phyloP scores from a whole-genome alignment of 164 flowering plant species.

The Dillenia turbinata region DNA sequence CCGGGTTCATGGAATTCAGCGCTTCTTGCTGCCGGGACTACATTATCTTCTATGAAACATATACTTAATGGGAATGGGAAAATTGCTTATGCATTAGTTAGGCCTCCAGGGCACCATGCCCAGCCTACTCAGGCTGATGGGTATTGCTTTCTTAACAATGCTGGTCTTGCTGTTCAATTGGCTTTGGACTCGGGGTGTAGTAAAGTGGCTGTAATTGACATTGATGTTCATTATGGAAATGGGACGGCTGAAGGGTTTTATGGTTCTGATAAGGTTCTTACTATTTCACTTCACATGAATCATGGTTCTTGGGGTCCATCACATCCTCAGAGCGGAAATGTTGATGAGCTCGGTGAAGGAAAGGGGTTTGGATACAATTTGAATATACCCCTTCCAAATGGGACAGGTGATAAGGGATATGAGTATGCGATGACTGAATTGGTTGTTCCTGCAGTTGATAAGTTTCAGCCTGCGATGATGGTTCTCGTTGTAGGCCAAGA shows the following conservation, averaged over 20 bases:
- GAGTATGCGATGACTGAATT: slow-evolving; percentile 56
- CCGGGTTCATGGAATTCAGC: slow-evolving; percentile 85
- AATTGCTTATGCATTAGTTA: slow-evolving; percentile 72
- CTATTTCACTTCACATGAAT: slow-evolving; percentile 92
- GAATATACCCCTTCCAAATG: slow-evolving; percentile 88
- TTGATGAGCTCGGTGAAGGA: slow-evolving; percentile 84
- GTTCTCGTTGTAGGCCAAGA: slow-evolving; percentile 88
- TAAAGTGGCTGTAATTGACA: slow-evolving; percentile 75
- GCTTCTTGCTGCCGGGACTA: slow-evolving; percentile 88
- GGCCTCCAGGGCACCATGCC: slow-evolving; percentile 99
- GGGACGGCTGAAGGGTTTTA: slow-evolving; percentile 95
- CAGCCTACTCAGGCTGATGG: slow-evolving; percentile 96
- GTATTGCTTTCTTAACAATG: slow-evolving; percentile 92
- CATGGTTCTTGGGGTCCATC: slow-evolving; percentile 99
- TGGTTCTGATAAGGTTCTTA: slow-evolving; percentile 60
- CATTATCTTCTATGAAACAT: slow-evolving; percentile 78
- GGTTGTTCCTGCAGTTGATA: slow-evolving; percentile 75
- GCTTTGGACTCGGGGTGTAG: slow-evolving; percentile 62
- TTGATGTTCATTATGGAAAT: slow-evolving; percentile 96
- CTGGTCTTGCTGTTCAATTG: slow-evolving; percentile 75
- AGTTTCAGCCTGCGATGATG: slow-evolving; percentile 59
- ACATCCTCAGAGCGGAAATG: slow-evolving; percentile 76
- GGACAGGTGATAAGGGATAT: slow-evolving; percentile 83
- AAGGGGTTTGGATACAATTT: slow-evolving; percentile 77
- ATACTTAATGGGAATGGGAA: slow-evolving; percentile 70